Evolutionary conservation across 495 filamentous ascomycete species (phyloP), one percentile per base, ranked within the genome.

Genomic region (Beverwykella pulmonaria): DNA sequence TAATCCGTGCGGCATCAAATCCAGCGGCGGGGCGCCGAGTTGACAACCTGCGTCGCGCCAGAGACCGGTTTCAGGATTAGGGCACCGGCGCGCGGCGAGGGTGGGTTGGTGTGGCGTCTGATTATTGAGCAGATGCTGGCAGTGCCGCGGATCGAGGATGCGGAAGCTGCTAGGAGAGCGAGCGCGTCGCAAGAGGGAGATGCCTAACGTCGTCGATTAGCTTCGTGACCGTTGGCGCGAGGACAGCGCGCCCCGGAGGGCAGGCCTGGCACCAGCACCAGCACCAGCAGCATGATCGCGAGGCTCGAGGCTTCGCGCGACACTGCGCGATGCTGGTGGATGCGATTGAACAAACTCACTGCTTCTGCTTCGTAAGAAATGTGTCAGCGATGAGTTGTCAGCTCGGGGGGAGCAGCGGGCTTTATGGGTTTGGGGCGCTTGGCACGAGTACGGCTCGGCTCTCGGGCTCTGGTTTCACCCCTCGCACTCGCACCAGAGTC

Each of bases 1-100:
- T 53, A 71, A 56, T 17, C 53, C 54, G 63, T 63, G 44, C 68
- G 68, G 65, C 69, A 71, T 71, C 65, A 71, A 71, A 50, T 48
- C 64, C 49, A 56, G 47, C 36, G 22, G 9, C 26, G 39, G 39
- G 49, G 58, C 49, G 64, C 63, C 57, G 64, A 61, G 36, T 59
- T 22, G 23, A 29, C 46, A 57, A 2, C 6, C 27, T 39, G 19
- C 27, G 17, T 49, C 29, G 41, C 59, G 53, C 41, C 53, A 25
- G 58, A 17, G 39, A 22, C 26, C 53, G 32, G 66, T 48, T 49
- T 5, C 29, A 57, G n/a, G 27, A 22, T 15, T 32, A 19, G 53
- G 26, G 50, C 25, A 2, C 34, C 10, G 14, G 39, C 48, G 44
- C 1, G 20, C 50, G 58, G 58, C 47, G 41, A 26, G 20, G 53